These are phyloP conservation scores for Ganoderma sinense DNA, from an alignment of 1,284 basidiomycete species.

Conservation along the genomic window DNA sequence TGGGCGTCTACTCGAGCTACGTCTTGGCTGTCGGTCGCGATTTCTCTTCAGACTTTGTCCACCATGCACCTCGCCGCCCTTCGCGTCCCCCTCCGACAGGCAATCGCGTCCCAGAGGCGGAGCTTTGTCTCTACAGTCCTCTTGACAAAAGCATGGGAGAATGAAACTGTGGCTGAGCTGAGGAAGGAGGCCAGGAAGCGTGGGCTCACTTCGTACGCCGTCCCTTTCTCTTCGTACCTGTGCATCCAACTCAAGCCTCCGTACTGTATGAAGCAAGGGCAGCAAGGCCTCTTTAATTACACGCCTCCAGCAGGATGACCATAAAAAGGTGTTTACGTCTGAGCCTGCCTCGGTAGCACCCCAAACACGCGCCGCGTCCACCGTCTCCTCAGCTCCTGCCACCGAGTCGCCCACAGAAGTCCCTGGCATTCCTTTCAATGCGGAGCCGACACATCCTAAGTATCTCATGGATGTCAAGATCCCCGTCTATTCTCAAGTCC, in stretches of 20 bases:
- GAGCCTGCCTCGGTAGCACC: constrained; percentile 30
- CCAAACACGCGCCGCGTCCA: constrained; percentile 44
- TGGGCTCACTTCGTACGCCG: constrained; percentile 68
- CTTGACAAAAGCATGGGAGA: constrained; percentile 69
- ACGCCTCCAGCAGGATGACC: constrained; percentile 61
- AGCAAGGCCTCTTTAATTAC: constrained; percentile 64
- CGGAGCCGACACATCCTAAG: constrained; percentile 33
- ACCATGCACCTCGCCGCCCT: constrained; percentile 48
- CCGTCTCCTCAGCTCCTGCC: constrained; percentile 21
- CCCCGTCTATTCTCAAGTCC: constrained; percentile 58
- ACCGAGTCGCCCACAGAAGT: constrained; percentile 31
- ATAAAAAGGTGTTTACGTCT: constrained; percentile 32
- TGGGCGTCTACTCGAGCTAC: constrained; percentile 18
- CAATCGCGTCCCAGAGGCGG: constrained; percentile 31
- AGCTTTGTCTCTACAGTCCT: constrained; percentile 73
- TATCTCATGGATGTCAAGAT: constrained; percentile 58
- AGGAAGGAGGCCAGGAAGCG: constrained; percentile 71
- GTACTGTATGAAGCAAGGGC: constrained; percentile 52
- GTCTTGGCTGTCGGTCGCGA: constrained; percentile 7
- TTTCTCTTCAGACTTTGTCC: constrained; percentile 16
- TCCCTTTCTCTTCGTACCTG: constrained; percentile 7
- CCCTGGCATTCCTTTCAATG: constrained; percentile 38
- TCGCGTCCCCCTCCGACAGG: constrained; percentile 33
- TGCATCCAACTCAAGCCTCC: constrained; percentile 5
- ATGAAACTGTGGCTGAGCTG: constrained; percentile 65